Evolutionary conservation across 1,284 basidiomycete species (phyloP).

Genomic region (Phaffia rhodozyma): DNA sequence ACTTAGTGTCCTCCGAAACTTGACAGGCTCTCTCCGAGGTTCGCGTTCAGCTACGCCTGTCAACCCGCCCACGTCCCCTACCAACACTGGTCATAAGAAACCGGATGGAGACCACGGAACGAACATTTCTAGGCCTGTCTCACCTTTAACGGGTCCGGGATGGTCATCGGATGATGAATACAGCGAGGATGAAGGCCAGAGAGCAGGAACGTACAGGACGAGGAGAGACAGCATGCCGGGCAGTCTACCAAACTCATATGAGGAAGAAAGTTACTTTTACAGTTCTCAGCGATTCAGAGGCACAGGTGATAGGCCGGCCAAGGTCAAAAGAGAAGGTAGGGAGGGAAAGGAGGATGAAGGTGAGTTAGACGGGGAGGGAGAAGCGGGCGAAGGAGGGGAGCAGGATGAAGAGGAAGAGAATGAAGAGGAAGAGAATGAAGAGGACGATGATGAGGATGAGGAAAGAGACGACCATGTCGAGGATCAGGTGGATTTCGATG

Average conservation of each 20-base stretch:
- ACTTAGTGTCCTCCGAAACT: constrained; percentile 65
- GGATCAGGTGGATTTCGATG: constrained; percentile 53
- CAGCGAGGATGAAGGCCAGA: constrained; percentile 37
- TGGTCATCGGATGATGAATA: constrained; percentile 28
- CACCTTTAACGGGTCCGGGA: constrained; percentile 32
- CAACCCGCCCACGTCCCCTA: constrained; percentile 20
- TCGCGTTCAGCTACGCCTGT: constrained; percentile 37
- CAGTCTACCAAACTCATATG: constrained; percentile 41
- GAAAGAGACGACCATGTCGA: constrained; percentile 30
- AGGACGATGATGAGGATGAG: constrained; percentile 21
- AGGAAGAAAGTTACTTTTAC: constrained; percentile 24
- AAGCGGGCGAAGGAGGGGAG: constrained; percentile 24
- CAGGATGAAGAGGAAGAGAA: constrained; percentile 28
- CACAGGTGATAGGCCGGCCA: constrained; percentile 10
- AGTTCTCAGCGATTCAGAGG: constrained; percentile 21
- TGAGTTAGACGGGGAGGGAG: constrained; percentile 34
- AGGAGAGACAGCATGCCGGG: constrained; percentile 69
- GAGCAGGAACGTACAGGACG: constrained; percentile 39
- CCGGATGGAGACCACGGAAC: constrained; percentile 28
- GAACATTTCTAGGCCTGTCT: constrained; percentile 39
- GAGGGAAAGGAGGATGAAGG: constrained; percentile 38
- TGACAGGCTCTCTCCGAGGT: constrained; percentile 43
- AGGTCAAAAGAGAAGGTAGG: constrained; percentile 6
- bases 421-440: constrained; percentile 29
- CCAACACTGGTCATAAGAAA: constrained; percentile 26